Evolutionary conservation across 768 basidiomycete genomes (phyloP).

Genomic region (Pisolithus tinctorius): DNA sequence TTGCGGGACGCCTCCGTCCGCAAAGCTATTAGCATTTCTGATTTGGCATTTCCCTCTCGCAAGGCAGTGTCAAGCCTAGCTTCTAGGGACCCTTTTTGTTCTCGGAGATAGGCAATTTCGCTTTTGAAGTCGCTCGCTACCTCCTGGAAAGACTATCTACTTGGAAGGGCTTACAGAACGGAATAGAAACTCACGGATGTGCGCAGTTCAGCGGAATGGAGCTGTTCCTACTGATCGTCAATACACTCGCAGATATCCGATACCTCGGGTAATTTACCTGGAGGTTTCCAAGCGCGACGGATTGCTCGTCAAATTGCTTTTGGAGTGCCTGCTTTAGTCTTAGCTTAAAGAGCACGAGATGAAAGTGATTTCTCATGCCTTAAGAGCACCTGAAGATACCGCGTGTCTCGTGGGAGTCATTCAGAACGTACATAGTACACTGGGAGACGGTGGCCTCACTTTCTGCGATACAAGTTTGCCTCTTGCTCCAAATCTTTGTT

Average conservation of each 20-base stretch:
- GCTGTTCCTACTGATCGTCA: conserved; percentile 14
- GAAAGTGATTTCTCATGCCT: conserved; percentile 11
- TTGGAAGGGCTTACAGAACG: neutral
- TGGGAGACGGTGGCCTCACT: conserved; percentile 11
- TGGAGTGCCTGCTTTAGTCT: conserved; percentile 36
- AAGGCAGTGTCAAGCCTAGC: conserved; percentile 9
- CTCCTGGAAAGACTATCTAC: conserved; percentile 13
- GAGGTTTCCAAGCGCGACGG: conserved; percentile 43
- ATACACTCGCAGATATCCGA: neutral
- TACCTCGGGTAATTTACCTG: conserved; percentile 28
- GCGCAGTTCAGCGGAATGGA: conserved; percentile 14
- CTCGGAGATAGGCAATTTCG: conserved; percentile 15
- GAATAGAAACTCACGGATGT: conserved; percentile 10
- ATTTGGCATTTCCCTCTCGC: conserved; percentile 7
- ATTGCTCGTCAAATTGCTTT: conserved; percentile 56
- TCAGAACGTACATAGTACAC: neutral
- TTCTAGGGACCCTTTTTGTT: conserved; percentile 15
- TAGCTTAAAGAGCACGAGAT: neutral
- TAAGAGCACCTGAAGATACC: conserved; percentile 16
- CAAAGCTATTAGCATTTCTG: conserved; percentile 9
- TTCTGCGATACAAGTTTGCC: conserved; percentile 15
- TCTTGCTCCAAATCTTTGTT: conserved; percentile 15
- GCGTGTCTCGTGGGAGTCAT: conserved; percentile 9
- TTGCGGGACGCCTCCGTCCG: conserved; percentile 19
- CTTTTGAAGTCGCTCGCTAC: conserved; percentile 7